Evolutionary conservation across 2,329 filamentous ascomycete species (phyloP), one percentile per base, ranked within the genome.

Genomic region (Penicillium oxalicum): DNA sequence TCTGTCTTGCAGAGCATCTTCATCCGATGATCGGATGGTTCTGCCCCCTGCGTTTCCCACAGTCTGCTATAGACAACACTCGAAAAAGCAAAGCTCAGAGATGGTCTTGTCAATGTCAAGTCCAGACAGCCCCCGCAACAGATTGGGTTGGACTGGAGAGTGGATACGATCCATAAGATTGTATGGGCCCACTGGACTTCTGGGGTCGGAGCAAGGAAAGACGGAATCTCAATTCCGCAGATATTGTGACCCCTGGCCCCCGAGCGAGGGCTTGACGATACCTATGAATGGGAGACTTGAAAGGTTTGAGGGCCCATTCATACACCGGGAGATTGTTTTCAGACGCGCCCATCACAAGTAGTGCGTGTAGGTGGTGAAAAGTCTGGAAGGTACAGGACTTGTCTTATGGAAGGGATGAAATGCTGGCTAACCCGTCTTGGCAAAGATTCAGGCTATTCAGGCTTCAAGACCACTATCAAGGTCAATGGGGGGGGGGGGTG

Each of bases 231-330:
- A 7, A 54, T 42, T 6, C 70, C 64, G 48, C 70, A 72, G 11
- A 74, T 48, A 52, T 75, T 74, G 45, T 75, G 60, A 0, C 70
- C 70, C 3, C 73, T 73, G 18, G 4, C 72, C 73, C 56, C 75
- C 72, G 0, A 71, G 58, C 9, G 68, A 73, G 1, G 72, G 72
- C 54, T 75, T 76, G 5, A 74, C 59, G 5, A 75, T 63, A 45
- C 18, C 18, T 18, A 2, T 73, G 2, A 3, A 34, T 0, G 69
- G 70, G 4, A 73, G 47, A 0, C 56, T 50, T 2, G 45, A 26
- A 2, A 47, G 24, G 4, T 50, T 33, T 18, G 18, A 1, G 18
- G 18, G 18, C 2, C 18, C 18, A 18, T 18, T 18, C 18, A 18
- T 18, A 18, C 18, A 18, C 18, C 18, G 18, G 18, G 18, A 18